Percentiles rank a stretch among this genome's conserved stretches.
phyloP scores from a whole-genome alignment of 2,329 filamentous ascomycete genomes.

The Capronia coronata region DNA sequence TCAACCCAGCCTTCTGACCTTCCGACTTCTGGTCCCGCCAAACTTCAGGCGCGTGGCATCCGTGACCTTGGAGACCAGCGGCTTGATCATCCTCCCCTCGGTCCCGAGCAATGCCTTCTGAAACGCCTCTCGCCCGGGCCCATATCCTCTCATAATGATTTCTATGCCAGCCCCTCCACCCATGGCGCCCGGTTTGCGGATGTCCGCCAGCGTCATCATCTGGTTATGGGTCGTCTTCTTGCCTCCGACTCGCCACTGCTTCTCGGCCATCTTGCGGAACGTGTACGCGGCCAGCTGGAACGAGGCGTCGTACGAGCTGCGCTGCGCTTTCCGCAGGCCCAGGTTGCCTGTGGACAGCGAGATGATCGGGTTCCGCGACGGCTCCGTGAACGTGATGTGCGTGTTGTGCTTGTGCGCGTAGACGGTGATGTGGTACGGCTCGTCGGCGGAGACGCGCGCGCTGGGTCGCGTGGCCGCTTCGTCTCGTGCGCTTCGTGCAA shows the following conservation, averaged over 20 bases:
- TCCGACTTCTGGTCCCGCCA: constrained; percentile 81
- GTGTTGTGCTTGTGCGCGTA: constrained; percentile 89
- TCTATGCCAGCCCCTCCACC: constrained; percentile 62
- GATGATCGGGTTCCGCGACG: constrained; percentile 71
- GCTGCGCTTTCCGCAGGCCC: constrained; percentile 76
- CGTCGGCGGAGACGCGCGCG: constrained; percentile 30
- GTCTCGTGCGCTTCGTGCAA: constrained; percentile 14
- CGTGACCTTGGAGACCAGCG: constrained; percentile 69
- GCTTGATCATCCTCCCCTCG: constrained; percentile 70
- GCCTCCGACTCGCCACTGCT: constrained; percentile 69
- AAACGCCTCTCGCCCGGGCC: constrained; percentile 77
- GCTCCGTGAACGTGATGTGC: constrained; percentile 81
- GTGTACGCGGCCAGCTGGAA: constrained; percentile 84
- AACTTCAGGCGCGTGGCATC: constrained; percentile 91
- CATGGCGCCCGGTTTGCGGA: constrained; percentile 73
- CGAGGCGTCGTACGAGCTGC: constrained; percentile 80
- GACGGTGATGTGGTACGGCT: constrained; percentile 81
- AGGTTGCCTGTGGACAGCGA: constrained; percentile 78
- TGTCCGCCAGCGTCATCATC: constrained; percentile 71
- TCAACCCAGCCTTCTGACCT: constrained; percentile 71
- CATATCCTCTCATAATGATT: constrained; percentile 77
- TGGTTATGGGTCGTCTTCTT: constrained; percentile 49
- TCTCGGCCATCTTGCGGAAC: constrained; percentile 76
- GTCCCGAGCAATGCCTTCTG: constrained; percentile 81
- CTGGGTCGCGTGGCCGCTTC: constrained; percentile 15